A percentile compares a stretch with the other conserved stretches of the same genome.
Evolutionary conservation across 768 basidiomycete genomes (phyloP).

Genomic region (Auricularia auricula-judae): DNA sequence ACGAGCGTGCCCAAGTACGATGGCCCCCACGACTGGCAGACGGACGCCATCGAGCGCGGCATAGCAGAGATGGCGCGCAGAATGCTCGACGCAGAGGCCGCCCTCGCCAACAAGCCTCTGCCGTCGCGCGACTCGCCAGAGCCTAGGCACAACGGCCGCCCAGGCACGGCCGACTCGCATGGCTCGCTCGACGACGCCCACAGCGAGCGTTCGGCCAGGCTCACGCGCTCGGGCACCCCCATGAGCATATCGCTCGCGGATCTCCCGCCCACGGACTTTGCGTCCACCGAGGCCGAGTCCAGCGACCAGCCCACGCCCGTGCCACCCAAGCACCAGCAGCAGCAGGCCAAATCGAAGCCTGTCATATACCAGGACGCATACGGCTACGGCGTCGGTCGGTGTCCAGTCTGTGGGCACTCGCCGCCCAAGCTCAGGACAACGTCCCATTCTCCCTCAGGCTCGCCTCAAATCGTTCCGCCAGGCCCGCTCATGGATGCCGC

Average conservation of each 20-base stretch:
- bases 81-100: slow-evolving; percentile 46
- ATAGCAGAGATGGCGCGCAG: slow-evolving; percentile 39
- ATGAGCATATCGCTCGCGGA: slow-evolving; percentile 45
- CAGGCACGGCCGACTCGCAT: neutral
- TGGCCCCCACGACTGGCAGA: slow-evolving; percentile 48
- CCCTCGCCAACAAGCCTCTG: slow-evolving; percentile 15
- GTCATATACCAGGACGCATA: no score
- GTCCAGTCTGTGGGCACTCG: slow-evolving; percentile 8
- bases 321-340: neutral
- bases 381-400: neutral
- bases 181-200: slow-evolving; percentile 2
- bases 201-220: neutral
- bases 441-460: slow-evolving; percentile 7
- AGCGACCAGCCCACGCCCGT: slow-evolving; percentile 7
- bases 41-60: slow-evolving; percentile 43
- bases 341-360: neutral
- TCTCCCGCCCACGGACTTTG: slow-evolving; percentile 31
- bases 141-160: neutral
- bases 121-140: neutral
- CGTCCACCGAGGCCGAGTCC: slow-evolving; percentile 31
- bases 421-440: neutral
- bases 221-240: slow-evolving; percentile 6
- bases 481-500: slow-evolving; percentile 48
- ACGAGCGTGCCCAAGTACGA: slow-evolving; percentile 9
- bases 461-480: slow-evolving; percentile 35